Percentiles rank a stretch among this genome's conserved stretches.
Conservation (phyloP, 257 asterid species). For the Leonotis leonurus region DNA sequence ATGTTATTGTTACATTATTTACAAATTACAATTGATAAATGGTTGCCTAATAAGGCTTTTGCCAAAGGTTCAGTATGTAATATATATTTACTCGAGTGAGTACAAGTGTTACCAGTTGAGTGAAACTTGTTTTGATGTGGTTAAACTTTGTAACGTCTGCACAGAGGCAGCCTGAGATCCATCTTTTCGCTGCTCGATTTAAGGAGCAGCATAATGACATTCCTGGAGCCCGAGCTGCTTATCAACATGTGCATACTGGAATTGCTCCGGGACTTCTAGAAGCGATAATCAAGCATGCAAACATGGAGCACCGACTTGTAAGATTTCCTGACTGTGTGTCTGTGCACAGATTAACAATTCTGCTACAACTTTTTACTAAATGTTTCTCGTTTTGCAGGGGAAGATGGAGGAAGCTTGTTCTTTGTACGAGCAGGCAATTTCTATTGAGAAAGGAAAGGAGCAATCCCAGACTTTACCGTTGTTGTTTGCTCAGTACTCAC, state of each 20-base stretch:
- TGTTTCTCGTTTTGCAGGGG: conserved; percentile 45
- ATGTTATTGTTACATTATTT: background rate
- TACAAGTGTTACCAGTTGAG: background rate
- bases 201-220: conserved; percentile 79
- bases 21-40: background rate
- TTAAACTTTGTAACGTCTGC: conserved; percentile 16
- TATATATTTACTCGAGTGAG: background rate
- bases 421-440: conserved; percentile 83
- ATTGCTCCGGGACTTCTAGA: conserved; percentile 95
- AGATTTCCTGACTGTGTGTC: conserved; percentile 22
- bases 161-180: conserved; percentile 98
- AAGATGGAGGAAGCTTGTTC: conserved; percentile 76
- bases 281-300: conserved; percentile 90
- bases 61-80: background rate
- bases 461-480: conserved; percentile 82
- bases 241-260: conserved; percentile 86
- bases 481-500: conserved; percentile 86
- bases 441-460: conserved; percentile 94
- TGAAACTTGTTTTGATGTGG: conserved; percentile 12
- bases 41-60: background rate
- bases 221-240: conserved; percentile 86
- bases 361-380: conserved; percentile 2
- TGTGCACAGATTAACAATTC: background rate
- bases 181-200: conserved; percentile 85
- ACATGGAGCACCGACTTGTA: conserved; percentile 91